A percentile compares a stretch with the other conserved stretches of the same genome.
These are phyloP conservation scores for Chalaropsis ovoidea DNA, from an alignment of 2,329 filamentous ascomycete genomes.

Conservation along the genomic window DNA sequence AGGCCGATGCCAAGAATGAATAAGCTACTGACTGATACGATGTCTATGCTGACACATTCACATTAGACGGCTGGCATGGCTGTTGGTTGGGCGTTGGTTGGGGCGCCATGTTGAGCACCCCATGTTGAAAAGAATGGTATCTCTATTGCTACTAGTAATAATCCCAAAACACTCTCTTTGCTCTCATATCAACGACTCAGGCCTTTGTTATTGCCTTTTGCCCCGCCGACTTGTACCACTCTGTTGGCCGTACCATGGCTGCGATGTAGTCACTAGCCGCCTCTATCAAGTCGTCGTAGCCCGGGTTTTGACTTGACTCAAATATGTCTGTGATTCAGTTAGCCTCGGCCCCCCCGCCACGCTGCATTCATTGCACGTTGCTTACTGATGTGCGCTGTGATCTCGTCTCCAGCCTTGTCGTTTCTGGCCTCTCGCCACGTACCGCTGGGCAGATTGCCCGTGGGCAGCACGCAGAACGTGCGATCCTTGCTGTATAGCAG, in stretches of 20 bases:
- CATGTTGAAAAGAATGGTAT: neutral
- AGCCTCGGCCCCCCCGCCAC: neutral
- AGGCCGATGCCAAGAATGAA: slow-evolving; percentile 33
- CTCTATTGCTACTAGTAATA: neutral
- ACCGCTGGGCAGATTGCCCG: slow-evolving; percentile 40
- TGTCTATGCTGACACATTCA: neutral
- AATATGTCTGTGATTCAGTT: slow-evolving; percentile 52
- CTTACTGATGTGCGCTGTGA: slow-evolving; percentile 64
- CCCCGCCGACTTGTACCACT: slow-evolving; percentile 54
- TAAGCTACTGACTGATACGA: slow-evolving; percentile 10
- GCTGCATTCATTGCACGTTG: neutral
- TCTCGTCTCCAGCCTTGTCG: slow-evolving; percentile 68
- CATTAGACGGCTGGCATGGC: neutral
- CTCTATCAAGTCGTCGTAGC: slow-evolving; percentile 56
- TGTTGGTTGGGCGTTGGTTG: neutral
- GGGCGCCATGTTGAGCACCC: neutral
- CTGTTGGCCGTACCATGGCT: slow-evolving; percentile 49
- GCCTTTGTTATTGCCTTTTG: slow-evolving; percentile 31
- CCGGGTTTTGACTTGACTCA: slow-evolving; percentile 59
- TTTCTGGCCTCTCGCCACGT: slow-evolving; percentile 66
- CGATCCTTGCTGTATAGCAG: slow-evolving; percentile 36
- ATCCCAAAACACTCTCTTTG: neutral
- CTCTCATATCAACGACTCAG: slow-evolving; percentile 19
- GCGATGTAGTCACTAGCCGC: slow-evolving; percentile 56
- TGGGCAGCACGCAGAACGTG: slow-evolving; percentile 81